Base-by-base conservation (phyloP, 2,329 filamentous ascomycete genomes). In the Aspergillus aculeatus region DNA sequence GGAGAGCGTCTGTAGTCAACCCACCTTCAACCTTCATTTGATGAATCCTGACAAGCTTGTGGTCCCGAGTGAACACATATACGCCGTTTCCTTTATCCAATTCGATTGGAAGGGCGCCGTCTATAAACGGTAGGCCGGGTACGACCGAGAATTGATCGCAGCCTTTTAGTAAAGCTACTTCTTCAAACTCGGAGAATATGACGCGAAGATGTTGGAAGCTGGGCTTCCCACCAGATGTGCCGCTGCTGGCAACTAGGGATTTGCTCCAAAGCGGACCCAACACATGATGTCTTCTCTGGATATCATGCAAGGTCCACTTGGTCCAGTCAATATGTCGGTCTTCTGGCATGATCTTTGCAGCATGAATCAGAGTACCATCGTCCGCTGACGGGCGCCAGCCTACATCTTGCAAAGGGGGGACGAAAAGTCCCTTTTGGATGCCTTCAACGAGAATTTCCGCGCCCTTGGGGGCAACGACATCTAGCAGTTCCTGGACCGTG, bases 331-430 rank as follows among this genome's bases (percentile, higher is more conserved):
- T 75, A 60, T 86, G 83, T 2, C 80, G 78, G 66, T 94, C 86
- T 5, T 81, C 75, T 57, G 88, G 84, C 1, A 77, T 84, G 61
- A 96, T 85, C 71, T 96, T 96, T 1, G 86, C 84, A 1, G 94
- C 94, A 68, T 89, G 83, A 6, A 69, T 73, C 19, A 78, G 62
- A 16, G 68, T 31, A 51, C 69, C 53, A 55, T 69, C 52, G 32
- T 66, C 54, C 48, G 66, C 62, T 31, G 72, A 54, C 56, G 67
- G 21, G 59, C 61, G 56, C 69, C 69, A 72, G 31, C 70, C 68
- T 19, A 64, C 68, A 53, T 72, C 64, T 38, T 72, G 65, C n/a
- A 84, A 72, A 1, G 88, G 90, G 1, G 86, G 83, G 0, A 92
- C 77, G 69, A 92, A 92, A 0, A 88, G 65, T 0, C 86, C 81